Conservation (phyloP, 2,329 filamentous ascomycete species). For the Ascochyta viciae-villosae region DNA sequence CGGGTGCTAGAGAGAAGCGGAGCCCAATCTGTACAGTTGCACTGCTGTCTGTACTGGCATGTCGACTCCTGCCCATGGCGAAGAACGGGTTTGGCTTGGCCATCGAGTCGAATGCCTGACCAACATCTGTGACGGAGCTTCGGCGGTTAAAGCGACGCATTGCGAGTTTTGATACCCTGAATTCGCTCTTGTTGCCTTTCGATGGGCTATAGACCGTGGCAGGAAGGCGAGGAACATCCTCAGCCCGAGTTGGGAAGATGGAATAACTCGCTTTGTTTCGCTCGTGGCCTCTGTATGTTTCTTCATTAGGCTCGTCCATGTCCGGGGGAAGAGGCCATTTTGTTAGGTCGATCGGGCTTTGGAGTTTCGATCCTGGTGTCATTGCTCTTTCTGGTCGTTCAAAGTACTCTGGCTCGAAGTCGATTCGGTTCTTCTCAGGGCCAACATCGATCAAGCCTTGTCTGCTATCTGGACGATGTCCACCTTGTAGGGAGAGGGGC, state of each 20-base stretch:
- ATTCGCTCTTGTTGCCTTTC: slow-evolving; percentile 24
- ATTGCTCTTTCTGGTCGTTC: slow-evolving; percentile 39
- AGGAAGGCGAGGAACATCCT: slow-evolving; percentile 49
- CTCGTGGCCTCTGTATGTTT: slow-evolving; percentile 25
- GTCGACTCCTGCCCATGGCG: slow-evolving; percentile 24
- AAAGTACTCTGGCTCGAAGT: slow-evolving; percentile 46
- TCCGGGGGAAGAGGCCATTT: slow-evolving; percentile 48
- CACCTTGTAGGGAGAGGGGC: slow-evolving; percentile 44
- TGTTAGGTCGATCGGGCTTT: slow-evolving; percentile 41
- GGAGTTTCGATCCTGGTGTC: slow-evolving; percentile 39
- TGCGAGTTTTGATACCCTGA: slow-evolving; percentile 39
- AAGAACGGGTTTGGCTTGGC: slow-evolving; percentile 50
- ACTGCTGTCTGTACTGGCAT: slow-evolving; percentile 64
- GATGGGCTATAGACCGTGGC: slow-evolving; percentile 48
- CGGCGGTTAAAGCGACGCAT: slow-evolving; percentile 42
- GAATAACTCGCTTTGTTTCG: slow-evolving; percentile 46
- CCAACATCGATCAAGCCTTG: slow-evolving; percentile 47
- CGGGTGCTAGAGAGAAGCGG: slow-evolving; percentile 63
- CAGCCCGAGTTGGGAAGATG: slow-evolving; percentile 49
- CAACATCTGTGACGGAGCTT: slow-evolving; percentile 48
- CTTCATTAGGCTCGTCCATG: slow-evolving; percentile 29
- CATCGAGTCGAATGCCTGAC: slow-evolving; percentile 47
- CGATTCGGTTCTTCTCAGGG: slow-evolving; percentile 47
- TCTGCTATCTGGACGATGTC: slow-evolving; percentile 42
- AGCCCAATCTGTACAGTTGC: slow-evolving; percentile 76